Evolutionary conservation across 306 rosid genomes (phyloP), one percentile per base, ranked within the genome.

Genomic region (Cucumis melo): DNA sequence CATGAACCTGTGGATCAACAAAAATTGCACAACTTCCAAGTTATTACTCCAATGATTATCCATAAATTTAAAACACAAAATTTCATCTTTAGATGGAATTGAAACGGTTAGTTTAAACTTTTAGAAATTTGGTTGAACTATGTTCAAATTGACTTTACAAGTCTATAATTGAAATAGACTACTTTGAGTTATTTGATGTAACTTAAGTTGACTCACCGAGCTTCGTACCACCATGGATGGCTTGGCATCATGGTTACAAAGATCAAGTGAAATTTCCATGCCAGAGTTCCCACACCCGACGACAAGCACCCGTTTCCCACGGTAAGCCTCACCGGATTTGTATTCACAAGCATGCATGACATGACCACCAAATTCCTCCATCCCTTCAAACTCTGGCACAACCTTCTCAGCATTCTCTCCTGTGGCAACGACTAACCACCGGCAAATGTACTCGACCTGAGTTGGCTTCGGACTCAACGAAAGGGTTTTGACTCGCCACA

Each of bases 271-370:
- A 20, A 90, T 90, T 78, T 94, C 98, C 98, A 94, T 94, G 76
- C 98, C 97, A 0, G 98, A 91, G 80, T 94, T 94, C 32, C 98
- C 98, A 77, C 98, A 91, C 0, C 98, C 98, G 56, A 94, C 95
- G 16, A 94, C 96, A 3, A 94, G 92, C 0, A 94, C 96, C 36
- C 59, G 70, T 68, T 90, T 81, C 3, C 91, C 96, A 5, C 27
- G 10, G 74, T 82, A 88, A n/a, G 77, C 68, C 63, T 68, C 80
- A 4, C 98, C 97, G 1, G 95, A 86, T 83, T 87, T 90, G 51
- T 90, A 91, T 15, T 94, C 97, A 82, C 98, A 94, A 67, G 95
- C 86, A 87, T 94, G 97, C 79, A 86, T 62, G 16, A 94, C 88
- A 73, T 80, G 79, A 8, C 98, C 97, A 11, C 85, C 88, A 79